Conservation (phyloP, 768 basidiomycete genomes). For the Naganishia vishniacii region DNA sequence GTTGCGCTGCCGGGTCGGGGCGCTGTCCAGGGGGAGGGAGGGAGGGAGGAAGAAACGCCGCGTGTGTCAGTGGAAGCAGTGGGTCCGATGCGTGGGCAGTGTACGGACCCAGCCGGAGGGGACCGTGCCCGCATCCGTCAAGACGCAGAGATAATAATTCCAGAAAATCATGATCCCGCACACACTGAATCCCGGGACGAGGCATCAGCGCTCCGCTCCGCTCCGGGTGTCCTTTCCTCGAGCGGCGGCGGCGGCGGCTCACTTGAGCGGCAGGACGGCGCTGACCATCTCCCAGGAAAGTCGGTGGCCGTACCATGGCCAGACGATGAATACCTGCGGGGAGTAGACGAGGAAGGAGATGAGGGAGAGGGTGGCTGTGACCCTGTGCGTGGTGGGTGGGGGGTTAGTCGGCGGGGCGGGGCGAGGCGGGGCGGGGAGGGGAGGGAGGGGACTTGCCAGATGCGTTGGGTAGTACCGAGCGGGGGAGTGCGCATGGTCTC, state of each 20-base stretch:
- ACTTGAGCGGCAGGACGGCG: constrained; percentile 90
- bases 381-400: constrained; percentile 35
- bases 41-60: neutral
- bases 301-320: constrained; percentile 83
- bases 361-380: constrained; percentile 44
- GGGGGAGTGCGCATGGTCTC: no score
- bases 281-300: constrained; percentile 67
- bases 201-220: no score
- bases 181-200: constrained; percentile 31
- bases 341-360: constrained; percentile 76
- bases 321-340: constrained; percentile 80
- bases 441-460: neutral
- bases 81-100: no score
- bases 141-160: constrained; percentile 82
- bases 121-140: constrained; percentile 76
- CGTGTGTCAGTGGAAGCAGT: no score
- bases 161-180: constrained; percentile 72
- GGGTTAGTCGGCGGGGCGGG: neutral
- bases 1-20: constrained; percentile 63
- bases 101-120: constrained; percentile 68
- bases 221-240: no score
- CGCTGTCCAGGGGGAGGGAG: constrained; percentile 52
- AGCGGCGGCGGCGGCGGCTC: constrained; percentile 40
- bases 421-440: neutral
- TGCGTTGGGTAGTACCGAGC: constrained; percentile 4